Evolutionary conservation across 176 grass and related monocot genomes (phyloP), one percentile per base, ranked within the genome.

Genomic region (Leersia perrieri): DNA sequence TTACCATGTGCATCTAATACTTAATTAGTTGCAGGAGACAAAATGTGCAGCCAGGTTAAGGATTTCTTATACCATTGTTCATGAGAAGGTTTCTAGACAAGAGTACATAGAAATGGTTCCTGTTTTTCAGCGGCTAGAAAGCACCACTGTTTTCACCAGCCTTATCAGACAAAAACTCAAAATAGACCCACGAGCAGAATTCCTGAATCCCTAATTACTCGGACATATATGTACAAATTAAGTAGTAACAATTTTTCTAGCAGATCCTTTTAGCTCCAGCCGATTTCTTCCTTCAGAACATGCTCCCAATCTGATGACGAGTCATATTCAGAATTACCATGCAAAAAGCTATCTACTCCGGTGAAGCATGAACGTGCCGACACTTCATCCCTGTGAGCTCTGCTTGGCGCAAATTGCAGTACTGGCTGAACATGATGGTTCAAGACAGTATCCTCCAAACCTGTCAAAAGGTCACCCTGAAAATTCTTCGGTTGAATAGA

Each of bases 221-320:
- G 25, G 2, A n/a, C 53, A 18, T 44, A 74, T 68, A 81, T 74
- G 18, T 89, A 84, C 76, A 69, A 26, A 26, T 32, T 28, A 33
- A 18, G 49, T 44, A 18, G 49, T 44, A 33, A 55, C 22, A 66
- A 36, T 42, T 65, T 63, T 23, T 9, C 36, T 40, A 1, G 10
- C 40, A 82, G 44, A 62, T 68, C 66, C 25, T 42, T 67, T 82
- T 36, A 82, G 78, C 73, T 77, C 80, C 78, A 82, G 13, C 34
- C 34, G 0, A 51, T 66, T 84, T 90, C 89, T 62, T 90, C 79
- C 34, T 69, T 44, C 36, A 76, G 69, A 75, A 87, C 84, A 57
- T 84, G 84, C 63, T 80, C 84, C 80, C 89, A 83, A 9, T 90
- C 89, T 3, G 70, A 90, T 18, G 63, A 58, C n/a, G 25, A 87